A percentile compares a stretch with the other conserved stretches of the same genome.
Conservation (phyloP, 257 asterid genomes). For the Plantago major region DNA sequence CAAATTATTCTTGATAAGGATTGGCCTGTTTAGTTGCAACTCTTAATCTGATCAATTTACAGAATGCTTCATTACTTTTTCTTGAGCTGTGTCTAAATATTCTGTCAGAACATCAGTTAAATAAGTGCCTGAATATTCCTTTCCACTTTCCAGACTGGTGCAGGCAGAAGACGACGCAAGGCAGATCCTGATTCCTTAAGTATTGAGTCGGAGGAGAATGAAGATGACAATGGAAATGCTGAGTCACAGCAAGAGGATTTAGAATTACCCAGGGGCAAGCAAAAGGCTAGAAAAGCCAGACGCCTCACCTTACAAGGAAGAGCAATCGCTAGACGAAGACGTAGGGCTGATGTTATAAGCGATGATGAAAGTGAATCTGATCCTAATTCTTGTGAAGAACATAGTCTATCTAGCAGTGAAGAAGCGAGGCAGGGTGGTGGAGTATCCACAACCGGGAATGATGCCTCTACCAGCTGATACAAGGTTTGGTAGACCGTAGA, state of each 20-base stretch:
- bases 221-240: constrained; percentile 43
- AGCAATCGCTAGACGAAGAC: constrained; percentile 59
- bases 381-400: constrained; percentile 58
- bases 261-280: constrained; percentile 82
- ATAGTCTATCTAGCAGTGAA: constrained; percentile 51
- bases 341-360: constrained; percentile 57
- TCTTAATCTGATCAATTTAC: too few species aligned
- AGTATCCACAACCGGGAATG: constrained; percentile 46
- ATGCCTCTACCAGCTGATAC: constrained; percentile 65
- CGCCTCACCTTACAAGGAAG: constrained; percentile 65
- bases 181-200: constrained; percentile 49
- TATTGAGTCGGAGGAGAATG: constrained; percentile 72
- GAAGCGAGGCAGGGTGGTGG: constrained; percentile 62
- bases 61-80: too few species aligned
- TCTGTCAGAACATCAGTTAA: constrained; percentile 3
- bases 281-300: constrained; percentile 77
- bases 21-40: too few species aligned
- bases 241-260: constrained; percentile 77
- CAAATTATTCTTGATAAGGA: too few species aligned
- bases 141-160: constrained; percentile 65
- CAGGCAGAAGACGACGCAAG: constrained; percentile 76
- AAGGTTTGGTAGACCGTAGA: constrained; percentile 30
- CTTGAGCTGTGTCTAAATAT: too few species aligned
- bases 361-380: constrained; percentile 70
- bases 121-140: constrained; percentile 7